These are phyloP conservation scores for Amorphotheca resinae DNA, from an alignment of 495 filamentous ascomycete genomes.

Conservation along the genomic window DNA sequence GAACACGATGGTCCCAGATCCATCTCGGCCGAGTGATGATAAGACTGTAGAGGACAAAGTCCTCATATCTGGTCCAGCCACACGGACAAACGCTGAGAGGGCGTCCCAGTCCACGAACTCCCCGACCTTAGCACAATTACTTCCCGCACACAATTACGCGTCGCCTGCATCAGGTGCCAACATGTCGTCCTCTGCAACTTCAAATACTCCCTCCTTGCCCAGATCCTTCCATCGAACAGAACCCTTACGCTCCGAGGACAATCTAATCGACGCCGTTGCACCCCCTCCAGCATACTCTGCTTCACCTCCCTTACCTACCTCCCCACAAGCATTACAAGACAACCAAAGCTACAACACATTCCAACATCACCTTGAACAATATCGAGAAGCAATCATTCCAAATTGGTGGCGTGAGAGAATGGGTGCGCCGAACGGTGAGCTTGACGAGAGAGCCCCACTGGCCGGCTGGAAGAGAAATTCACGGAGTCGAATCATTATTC, in stretches of 20 bases:
- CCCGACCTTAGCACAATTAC: constrained; percentile 1
- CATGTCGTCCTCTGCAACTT: neutral
- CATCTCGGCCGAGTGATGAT: constrained; percentile 5
- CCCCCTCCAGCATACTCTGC: constrained; percentile 17
- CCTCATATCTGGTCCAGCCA: constrained; percentile 4
- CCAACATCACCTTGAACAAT: constrained; percentile 12
- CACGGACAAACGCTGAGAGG: neutral
- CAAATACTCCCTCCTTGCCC: constrained; percentile 7
- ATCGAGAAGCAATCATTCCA: constrained; percentile 10
- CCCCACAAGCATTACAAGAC: neutral
- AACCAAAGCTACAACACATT: constrained; percentile 13
- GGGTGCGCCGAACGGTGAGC: constrained; percentile 9
- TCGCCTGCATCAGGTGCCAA: constrained; percentile 3
- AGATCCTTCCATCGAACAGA: constrained; percentile 1
- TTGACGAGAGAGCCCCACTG: constrained; percentile 11
- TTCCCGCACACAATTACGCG: constrained; percentile 9
- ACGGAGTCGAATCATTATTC: neutral
- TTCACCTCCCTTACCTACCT: constrained; percentile 1
- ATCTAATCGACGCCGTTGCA: neutral
- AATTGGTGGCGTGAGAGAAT: constrained; percentile 15
- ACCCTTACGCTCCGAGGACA: too few relatives aligned
- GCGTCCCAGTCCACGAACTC: constrained; percentile 5
- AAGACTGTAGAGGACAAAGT: constrained; percentile 12
- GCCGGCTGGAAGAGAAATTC: neutral
- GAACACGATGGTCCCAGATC: constrained; percentile 16